Base-by-base conservation (phyloP, 768 basidiomycete species). In the Hortiboletus flavorubellus region DNA sequence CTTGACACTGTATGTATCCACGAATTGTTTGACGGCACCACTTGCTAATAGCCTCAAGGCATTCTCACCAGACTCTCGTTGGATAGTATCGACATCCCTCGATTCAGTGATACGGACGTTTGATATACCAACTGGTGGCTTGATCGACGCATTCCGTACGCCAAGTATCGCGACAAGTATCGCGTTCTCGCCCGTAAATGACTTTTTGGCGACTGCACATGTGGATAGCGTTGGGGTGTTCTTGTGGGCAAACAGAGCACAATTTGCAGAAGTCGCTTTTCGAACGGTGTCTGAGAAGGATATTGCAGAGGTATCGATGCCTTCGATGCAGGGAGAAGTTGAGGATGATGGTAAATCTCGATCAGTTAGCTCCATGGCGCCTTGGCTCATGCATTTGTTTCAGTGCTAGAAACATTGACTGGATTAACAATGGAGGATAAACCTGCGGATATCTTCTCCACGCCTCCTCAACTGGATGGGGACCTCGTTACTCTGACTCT, bases 161-260 rank as follows among this genome's bases (percentile, higher is more conserved):
- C 74, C 87, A 30, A 91, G 88, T 61, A 81, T 96, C 26, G 92
- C 96, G 6, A 95, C 92, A 0, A 93, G 88, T 65, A 73, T 99
- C 18, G 80, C 92, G 1, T 96, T 99, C 70, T 98, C 95, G 3
- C 97, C 97, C 0, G 88, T 93, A 0, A 89, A 90, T 52, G 97
- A 98, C 70, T 98, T 99, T 75, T 73, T 99, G 58, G 97, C 97
- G 1, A 95, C 95, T 10, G 80, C 92, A 1, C 97, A 99, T 68
- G 85, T 97, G 7, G 95, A 97, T 62, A 93, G 87, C 55, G 87
- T 98, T 50, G 97, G 95, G 11, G 81, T 99, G 2, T 95, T 89
- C 70, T 80, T 99, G n/a, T 99, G 97, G 94, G 93, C 95, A 12
- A 98, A 99, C 71, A 86, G 93, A 46, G 93, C 95, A 10, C 97